Base-by-base conservation (phyloP, 352 stramenopile species). In the Discostella stelligera region DNA sequence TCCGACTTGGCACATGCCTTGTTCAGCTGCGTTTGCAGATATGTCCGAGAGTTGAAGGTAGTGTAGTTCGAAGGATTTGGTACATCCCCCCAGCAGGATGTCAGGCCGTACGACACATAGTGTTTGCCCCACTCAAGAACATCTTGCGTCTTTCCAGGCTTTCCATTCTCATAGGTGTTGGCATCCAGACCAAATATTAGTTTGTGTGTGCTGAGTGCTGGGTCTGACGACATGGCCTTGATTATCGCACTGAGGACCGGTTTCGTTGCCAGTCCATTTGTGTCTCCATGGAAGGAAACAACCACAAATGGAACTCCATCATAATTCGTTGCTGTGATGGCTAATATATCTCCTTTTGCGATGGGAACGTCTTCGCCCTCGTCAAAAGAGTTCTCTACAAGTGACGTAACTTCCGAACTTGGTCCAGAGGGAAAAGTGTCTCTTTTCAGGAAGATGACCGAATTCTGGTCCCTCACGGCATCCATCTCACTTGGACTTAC, bases 181-280 rank as follows among this genome's bases (percentile, higher is more conserved):
- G 91, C 92, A 83, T 96, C 92, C 56, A 96, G 71, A 25, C 92
- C 92, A 84, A 95, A 96, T 18, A 96, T 53, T 14, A 96, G 83
- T 52, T 80, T 82, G 53, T 91, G 82, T 20, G 58, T 71, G 2
- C 73, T 46, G 20, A 82, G 63, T 32, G 71, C 50, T 30, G 73
- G 66, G 50, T 91, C 84, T 0, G 70, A 77, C 25, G 59, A 55
- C 70, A 93, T 87, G 16, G 83, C 81, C 27, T 91, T 84, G 6
- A 90, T 63, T 44, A 94, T 77, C 20, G 90, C 91, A 59, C 80
- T 79, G 5, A 93, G 37, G 16, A 95, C 91, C 23, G 90, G 91
- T 37, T 91, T 94, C 3, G 89, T 95, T 27, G 89, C 89, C 0
- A 95, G 72, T 25, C 92, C 92, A 79, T 95, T 94, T 0, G 92